phyloP scores from a whole-genome alignment of 1,139 yeast genomes.

The Hemisphaericaspora xylofermentans region DNA sequence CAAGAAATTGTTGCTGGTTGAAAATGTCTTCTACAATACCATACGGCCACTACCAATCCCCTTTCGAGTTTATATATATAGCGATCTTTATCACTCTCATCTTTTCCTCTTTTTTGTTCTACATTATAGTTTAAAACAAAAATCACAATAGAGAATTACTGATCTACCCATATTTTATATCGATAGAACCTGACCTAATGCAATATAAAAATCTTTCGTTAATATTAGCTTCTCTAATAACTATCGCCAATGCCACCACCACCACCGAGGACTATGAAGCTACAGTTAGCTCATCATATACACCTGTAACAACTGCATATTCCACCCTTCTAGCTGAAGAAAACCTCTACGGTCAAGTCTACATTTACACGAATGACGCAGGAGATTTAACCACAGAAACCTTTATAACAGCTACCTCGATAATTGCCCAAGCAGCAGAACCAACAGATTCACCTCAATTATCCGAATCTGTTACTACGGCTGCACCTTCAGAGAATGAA shows the following conservation, averaged over 20 bases:
- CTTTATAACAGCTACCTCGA: conserved; percentile 23
- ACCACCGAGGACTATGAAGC: conserved; percentile 19
- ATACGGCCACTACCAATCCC: no score
- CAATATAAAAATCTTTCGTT: conserved; percentile 19
- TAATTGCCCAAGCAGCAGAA: conserved; percentile 12
- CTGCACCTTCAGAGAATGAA: conserved; percentile 8
- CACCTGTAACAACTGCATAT: conserved; percentile 33
- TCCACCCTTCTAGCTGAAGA: conserved; percentile 29
- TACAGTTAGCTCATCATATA: conserved; percentile 27
- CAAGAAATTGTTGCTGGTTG: no score
- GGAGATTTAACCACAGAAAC: conserved; percentile 37
- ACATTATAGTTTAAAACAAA: no score
- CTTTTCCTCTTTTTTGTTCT: no score
- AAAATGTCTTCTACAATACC: no score
- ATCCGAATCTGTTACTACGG: conserved; percentile 10
- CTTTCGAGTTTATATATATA: no score
- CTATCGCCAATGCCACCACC: conserved; percentile 7
- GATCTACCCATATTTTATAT: no score
- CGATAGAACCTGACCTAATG: no score
- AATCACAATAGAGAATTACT: no score
- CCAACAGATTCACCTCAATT: conserved; percentile 9
- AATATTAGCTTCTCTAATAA: conserved; percentile 17
- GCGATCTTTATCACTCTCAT: no score
- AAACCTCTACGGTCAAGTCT: conserved; percentile 33
- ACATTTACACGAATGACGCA: conserved; percentile 31